Evolutionary conservation across 768 basidiomycete species (phyloP), one percentile per base, ranked within the genome.

Genomic region (Leccinum boreale): DNA sequence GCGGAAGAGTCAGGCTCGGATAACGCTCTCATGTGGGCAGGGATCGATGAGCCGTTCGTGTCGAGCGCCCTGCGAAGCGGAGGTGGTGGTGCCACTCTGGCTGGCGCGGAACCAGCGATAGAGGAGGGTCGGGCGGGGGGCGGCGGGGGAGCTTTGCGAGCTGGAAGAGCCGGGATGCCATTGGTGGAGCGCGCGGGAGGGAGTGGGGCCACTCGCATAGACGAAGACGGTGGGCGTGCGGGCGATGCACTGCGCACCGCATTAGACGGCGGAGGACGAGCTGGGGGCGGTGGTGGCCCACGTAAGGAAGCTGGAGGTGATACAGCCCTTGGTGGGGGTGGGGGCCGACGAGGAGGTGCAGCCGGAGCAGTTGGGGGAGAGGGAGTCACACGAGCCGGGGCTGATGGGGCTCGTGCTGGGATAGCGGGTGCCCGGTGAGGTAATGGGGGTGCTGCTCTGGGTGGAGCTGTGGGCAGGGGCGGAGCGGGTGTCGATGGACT

Each of bases 101-200:
- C 62, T 14, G 72, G 65, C 21, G 64, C n/a, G 15, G 55, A 66
- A 6, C 66, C 59, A 12, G 63, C 61, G 0, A 69, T 65, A 23
- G 74, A 72, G 53, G 77, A 79, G 6, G 75, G 70, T 52, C 80
- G 67, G 19, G 77, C 73, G 28, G 80, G 75, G 15, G 83, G 81
- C 14, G 82, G 82, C 0, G 73, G 73, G 12, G 77, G 73, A 33
- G 73, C 73, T 50, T 67, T 72, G 50, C 79, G 73, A 31, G 58
- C 65, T 15, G 76, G 75, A 9, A 66, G 66, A 31, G 58, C 52
- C 2, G 61, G 56, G 42, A 59, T 47, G 36, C 21, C 49, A 55
- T 55, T 52, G 45, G 55, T 61, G 36, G 50, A 62, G 31, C 81
- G 72, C 9, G 52, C 50, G 3, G 69, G 67, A 52, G 70, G 73